phyloP scores from a whole-genome alignment of 352 stramenopile genomes.

The Phytophthora cajani region DNA sequence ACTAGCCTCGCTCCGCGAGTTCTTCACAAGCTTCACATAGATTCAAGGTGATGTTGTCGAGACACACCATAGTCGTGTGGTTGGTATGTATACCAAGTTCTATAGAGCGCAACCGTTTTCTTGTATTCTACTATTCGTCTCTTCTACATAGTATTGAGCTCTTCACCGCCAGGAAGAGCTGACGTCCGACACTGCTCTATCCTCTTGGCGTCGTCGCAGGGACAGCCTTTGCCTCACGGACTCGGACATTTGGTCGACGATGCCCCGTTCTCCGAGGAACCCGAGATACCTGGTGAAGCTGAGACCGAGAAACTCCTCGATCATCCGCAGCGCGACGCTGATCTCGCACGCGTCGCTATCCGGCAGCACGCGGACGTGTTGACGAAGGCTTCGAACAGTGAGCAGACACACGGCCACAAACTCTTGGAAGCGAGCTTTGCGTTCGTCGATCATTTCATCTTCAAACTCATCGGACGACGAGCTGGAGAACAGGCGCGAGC shows the following conservation, averaged over 20 bases:
- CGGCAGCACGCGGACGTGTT: slow-evolving; percentile 61
- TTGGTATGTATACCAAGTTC: slow-evolving; percentile 19
- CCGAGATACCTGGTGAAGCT: slow-evolving; percentile 70
- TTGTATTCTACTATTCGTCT: slow-evolving; percentile 27
- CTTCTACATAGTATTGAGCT: no score
- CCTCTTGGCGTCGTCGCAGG: slow-evolving; percentile 15
- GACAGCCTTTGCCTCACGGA: slow-evolving; percentile 19
- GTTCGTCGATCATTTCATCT: slow-evolving; percentile 49
- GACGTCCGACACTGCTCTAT: slow-evolving; percentile 21
- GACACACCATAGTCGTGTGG: slow-evolving; percentile 1
- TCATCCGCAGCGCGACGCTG: slow-evolving; percentile 49
- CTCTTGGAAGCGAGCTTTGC: slow-evolving; percentile 59
- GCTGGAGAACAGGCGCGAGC: slow-evolving; percentile 34
- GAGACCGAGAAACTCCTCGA: slow-evolving; percentile 78
- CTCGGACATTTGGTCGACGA: slow-evolving; percentile 43
- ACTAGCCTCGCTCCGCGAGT: slow-evolving; percentile 44
- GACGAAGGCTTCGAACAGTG: slow-evolving; percentile 66
- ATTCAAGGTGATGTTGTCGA: slow-evolving; percentile 14
- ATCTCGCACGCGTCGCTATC: slow-evolving; percentile 64
- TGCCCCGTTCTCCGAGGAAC: slow-evolving; percentile 72
- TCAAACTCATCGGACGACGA: slow-evolving; percentile 15
- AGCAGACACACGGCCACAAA: slow-evolving; percentile 62
- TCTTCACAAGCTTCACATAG: slow-evolving; percentile 46
- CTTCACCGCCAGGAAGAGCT: slow-evolving; percentile 16
- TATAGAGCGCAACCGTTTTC: slow-evolving; percentile 28